Percentiles rank a stretch among this genome's conserved stretches.
Evolutionary conservation across 75 land plant genomes (phyloP).

Genomic region (Cryptomeria japonica): DNA sequence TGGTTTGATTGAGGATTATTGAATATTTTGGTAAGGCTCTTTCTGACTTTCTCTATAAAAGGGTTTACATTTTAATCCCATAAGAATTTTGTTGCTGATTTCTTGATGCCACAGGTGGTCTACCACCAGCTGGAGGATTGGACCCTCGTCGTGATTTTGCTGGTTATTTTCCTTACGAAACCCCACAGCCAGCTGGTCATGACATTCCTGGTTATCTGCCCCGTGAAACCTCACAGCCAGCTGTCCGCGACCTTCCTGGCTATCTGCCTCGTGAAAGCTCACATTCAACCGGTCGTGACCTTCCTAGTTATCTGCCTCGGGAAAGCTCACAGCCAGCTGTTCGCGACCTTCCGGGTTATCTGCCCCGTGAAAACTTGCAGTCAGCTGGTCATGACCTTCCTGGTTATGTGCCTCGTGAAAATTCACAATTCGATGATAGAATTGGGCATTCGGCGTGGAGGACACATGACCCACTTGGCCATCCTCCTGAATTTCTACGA

Average conservation of each 20-base stretch:
- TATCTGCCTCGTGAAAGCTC: conserved; percentile 2
- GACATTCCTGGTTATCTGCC: conserved; percentile 3
- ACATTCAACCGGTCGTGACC: neutral
- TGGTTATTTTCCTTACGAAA: conserved; percentile 9
- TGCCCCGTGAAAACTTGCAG: conserved; percentile 21
- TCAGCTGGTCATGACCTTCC: conserved; percentile 16
- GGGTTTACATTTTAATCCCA: neutral
- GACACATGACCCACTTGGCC: conserved; percentile 17
- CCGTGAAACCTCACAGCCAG: neutral
- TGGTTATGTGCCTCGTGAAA: conserved; percentile 29
- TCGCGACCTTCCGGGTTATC: neutral
- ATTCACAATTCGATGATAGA: conserved; percentile 10
- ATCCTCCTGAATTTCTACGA: conserved; percentile 22
- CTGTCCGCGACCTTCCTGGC: neutral
- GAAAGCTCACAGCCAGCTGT: conserved; percentile 20
- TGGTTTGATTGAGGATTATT: neutral
- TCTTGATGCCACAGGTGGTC: conserved; percentile 4
- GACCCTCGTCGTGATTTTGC: conserved; percentile 8
- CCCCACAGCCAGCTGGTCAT: conserved; percentile 14
- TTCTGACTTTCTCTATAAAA: neutral
- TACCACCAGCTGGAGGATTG: neutral
- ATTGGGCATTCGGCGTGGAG: conserved; percentile 2
- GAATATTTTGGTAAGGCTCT: neutral
- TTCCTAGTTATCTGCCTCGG: neutral
- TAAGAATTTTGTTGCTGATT: neutral